These are phyloP conservation scores for Solanum sitiens DNA, from an alignment of 257 asterid genomes.

Conservation along the genomic window DNA sequence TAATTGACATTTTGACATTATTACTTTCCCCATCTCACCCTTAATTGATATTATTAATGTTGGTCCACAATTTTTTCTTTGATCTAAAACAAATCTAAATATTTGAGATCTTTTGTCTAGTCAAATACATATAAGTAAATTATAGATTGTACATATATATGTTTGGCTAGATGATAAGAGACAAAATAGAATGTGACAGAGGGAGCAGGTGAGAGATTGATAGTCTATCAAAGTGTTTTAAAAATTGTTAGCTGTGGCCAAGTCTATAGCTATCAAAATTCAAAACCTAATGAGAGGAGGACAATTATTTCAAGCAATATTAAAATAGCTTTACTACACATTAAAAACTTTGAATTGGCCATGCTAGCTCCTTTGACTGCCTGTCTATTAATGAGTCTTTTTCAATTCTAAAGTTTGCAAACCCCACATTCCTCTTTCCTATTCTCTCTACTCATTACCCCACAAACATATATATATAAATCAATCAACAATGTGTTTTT, in stretches of 20 bases:
- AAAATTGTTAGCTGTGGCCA: neutral
- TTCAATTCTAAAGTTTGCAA: neutral
- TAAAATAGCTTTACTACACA: neutral
- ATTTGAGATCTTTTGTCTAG: neutral
- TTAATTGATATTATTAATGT: no score
- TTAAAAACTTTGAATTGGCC: neutral
- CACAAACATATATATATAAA: neutral
- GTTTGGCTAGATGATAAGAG: neutral
- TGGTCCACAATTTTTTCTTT: no score
- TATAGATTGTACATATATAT: neutral
- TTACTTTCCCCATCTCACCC: neutral
- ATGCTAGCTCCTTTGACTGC: slow-evolving; percentile 2
- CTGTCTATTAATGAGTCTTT: neutral
- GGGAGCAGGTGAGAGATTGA: slow-evolving; percentile 8
- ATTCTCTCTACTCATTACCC: neutral
- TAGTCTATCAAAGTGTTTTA: neutral
- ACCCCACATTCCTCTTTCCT: neutral
- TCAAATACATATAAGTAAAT: neutral
- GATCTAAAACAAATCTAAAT: no score
- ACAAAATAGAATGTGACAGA: neutral
- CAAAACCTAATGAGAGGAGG: neutral
- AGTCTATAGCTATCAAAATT: neutral
- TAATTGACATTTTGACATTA: neutral
- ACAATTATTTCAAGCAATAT: slow-evolving; percentile 8
- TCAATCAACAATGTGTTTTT: neutral